Conservation (phyloP, 768 basidiomycete genomes). For the Tylopilus intermedius region DNA sequence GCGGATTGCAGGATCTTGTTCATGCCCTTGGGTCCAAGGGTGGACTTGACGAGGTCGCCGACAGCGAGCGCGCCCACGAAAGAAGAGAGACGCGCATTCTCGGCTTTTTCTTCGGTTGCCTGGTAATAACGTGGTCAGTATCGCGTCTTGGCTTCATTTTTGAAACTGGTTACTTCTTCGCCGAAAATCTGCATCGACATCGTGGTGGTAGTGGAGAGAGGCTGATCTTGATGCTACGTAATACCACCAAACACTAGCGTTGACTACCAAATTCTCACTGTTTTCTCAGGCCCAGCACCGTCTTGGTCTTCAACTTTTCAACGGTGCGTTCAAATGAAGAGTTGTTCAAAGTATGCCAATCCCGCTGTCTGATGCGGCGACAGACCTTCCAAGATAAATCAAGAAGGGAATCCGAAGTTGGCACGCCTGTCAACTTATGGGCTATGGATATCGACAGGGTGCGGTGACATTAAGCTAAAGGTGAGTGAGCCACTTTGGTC, state of each 20-base stretch:
- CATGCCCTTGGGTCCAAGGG: constrained; percentile 98
- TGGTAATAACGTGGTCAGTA: constrained; percentile 24
- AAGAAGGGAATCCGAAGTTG: no score
- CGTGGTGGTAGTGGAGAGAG: neutral
- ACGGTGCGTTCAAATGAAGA: no score
- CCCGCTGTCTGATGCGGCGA: no score
- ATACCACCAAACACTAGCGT: neutral
- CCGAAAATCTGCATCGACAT: constrained; percentile 66
- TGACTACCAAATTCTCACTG: no score
- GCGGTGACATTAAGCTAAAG: no score
- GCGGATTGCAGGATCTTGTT: constrained; percentile 97
- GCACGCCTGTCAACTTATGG: no score
- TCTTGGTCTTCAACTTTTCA: no score
- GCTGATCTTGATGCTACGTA: constrained; percentile 7
- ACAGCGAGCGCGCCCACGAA: constrained; percentile 97
- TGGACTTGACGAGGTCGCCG: constrained; percentile 97
- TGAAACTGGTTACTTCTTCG: constrained; percentile 42
- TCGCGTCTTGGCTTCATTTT: neutral
- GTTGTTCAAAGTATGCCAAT: no score
- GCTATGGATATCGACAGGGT: no score
- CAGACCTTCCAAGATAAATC: no score
- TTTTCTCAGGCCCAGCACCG: no score
- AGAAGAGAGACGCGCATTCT: constrained; percentile 95
- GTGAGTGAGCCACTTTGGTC: no score
- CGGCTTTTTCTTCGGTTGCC: constrained; percentile 93